Evolutionary conservation across 805 yeast genomes (phyloP).

Genomic region (Kazachstania africana): DNA sequence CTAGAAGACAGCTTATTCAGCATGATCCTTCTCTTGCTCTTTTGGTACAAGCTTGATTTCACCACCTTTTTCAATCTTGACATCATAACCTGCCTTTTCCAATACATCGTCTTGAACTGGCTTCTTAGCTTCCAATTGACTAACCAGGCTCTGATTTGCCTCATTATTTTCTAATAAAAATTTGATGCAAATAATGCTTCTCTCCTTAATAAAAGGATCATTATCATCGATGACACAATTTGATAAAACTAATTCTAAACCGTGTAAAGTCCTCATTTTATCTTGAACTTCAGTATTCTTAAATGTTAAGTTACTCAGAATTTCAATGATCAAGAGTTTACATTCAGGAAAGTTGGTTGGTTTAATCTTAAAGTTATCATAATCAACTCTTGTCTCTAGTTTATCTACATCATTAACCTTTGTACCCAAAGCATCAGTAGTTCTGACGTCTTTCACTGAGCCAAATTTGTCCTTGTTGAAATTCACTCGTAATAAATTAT

Average conservation of each 20-base stretch:
- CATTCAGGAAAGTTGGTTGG: constrained; percentile 45
- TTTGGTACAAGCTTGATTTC: constrained; percentile 41
- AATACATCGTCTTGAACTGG: constrained; percentile 47
- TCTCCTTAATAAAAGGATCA: constrained; percentile 81
- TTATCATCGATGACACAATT: constrained; percentile 78
- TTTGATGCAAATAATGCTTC: constrained; percentile 69
- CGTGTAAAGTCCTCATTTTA: constrained; percentile 48
- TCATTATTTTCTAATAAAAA: constrained; percentile 52
- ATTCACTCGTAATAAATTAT: constrained; percentile 24
- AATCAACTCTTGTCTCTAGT: constrained; percentile 16
- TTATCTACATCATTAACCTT: constrained; percentile 23
- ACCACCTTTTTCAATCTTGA: constrained; percentile 55
- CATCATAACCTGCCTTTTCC: constrained; percentile 68
- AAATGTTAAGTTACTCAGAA: constrained; percentile 46
- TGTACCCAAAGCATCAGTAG: constrained; percentile 14
- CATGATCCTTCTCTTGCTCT: constrained; percentile 1
- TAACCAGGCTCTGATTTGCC: constrained; percentile 67
- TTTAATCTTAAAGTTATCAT: constrained; percentile 9
- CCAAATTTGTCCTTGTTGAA: constrained; percentile 17
- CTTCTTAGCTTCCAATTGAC: constrained; percentile 62
- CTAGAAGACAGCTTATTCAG: too few species aligned
- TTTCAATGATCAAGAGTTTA: constrained; percentile 56
- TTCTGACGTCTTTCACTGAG: constrained; percentile 12
- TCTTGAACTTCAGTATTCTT: constrained; percentile 53
- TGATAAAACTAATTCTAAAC: constrained; percentile 59